Evolutionary conservation across 2,329 filamentous ascomycete genomes (phyloP).

Genomic region (Penicillium brasilianum): DNA sequence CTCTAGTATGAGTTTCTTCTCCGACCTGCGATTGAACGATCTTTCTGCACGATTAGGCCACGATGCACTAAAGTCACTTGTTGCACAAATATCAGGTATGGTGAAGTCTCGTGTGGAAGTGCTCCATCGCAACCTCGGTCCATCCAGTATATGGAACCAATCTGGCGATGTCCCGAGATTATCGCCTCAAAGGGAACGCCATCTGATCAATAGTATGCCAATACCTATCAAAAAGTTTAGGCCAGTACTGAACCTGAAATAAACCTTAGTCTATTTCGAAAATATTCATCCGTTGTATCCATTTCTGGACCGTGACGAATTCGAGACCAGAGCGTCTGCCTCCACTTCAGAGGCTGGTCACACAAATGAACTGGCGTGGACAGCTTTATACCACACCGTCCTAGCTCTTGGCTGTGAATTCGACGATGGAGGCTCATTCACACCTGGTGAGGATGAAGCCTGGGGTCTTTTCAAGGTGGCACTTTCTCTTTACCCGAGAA

Average conservation of each 20-base stretch:
- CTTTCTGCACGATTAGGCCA: neutral
- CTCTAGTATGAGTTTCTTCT: constrained; percentile 1
- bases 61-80: neutral
- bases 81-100: neutral
- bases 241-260: neutral
- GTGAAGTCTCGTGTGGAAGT: constrained; percentile 1
- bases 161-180: neutral
- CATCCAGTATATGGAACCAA: neutral
- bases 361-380: neutral
- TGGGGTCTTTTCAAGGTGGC: constrained; percentile 13
- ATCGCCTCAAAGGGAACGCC: neutral
- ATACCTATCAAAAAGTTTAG: neutral
- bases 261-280: neutral
- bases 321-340: constrained; percentile 4
- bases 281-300: constrained; percentile 9
- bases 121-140: neutral
- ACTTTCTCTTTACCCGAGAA: constrained; percentile 1
- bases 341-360: neutral
- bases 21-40: neutral
- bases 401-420: constrained; percentile 1
- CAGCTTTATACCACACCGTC: neutral
- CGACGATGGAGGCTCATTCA: constrained; percentile 5
- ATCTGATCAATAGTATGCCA: neutral
- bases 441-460: constrained; percentile 3
- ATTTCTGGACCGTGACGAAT: constrained; percentile 8